Evolutionary conservation across 805 yeast genomes (phyloP), one percentile per base, ranked within the genome.

Genomic region (Kodamaea sagamina): DNA sequence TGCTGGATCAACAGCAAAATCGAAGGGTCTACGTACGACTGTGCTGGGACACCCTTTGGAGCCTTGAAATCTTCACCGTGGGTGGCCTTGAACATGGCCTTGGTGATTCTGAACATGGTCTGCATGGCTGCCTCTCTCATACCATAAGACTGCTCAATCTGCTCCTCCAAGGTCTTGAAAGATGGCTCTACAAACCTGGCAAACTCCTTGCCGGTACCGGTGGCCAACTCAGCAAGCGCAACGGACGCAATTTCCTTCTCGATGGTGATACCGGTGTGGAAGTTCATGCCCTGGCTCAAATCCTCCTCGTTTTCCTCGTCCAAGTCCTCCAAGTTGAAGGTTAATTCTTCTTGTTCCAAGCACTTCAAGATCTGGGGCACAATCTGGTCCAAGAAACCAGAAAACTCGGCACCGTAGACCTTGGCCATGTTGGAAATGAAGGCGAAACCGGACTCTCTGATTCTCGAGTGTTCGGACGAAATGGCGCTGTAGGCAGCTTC

Each of bases 211-310:
- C 89, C 86, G 38, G 96, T 86, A 55, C 95, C 97, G 42, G 77
- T 66, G 41, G 96, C 96, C 61, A 90, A 78, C 62, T 93, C 98
- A 39, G 87, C 80, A 53, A 89, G 69, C 6, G 96, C 93, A 58
- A 89, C 88, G 36, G 90, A 78, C n/a, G 96, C 96, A 52, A 89
- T 87, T 70, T 90, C 97, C 69, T 92, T 92, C 71, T 92, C 99
- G 55, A 87, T 84, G 52, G 97, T 88, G 56, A 93, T 81, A 73
- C 96, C 97, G 40, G 96, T 86, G 77, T 89, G 90, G 50, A 93
- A 89, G 54, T 87, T 84, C 66, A 88, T 73, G 49, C 85, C 84
- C 57, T 84, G 84, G 48, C 77, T 82, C 44, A 80, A 62, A 39
- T 81, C 87, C 37, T 76, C 82, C 28, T 75, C 85, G 39, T 74